Percentiles rank a stretch among this genome's conserved stretches.
Conservation (phyloP, 176 grass and related monocot species). For the Olyra latifolia region DNA sequence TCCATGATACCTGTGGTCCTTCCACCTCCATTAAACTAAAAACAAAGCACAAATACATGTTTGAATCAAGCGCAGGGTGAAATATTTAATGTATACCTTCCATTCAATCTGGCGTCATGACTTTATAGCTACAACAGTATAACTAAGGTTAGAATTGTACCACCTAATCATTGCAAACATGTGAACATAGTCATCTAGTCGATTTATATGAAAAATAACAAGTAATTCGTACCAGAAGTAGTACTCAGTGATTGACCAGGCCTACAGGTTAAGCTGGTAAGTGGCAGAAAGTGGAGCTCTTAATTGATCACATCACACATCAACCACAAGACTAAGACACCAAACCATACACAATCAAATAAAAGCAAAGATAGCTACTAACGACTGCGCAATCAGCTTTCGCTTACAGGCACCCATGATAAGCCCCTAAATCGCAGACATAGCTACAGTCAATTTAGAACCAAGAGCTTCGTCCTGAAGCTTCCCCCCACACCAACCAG, state of each 20-base stretch:
- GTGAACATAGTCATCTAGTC: background rate
- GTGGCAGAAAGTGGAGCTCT: background rate
- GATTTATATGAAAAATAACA: background rate
- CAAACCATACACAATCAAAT: conserved; percentile 11
- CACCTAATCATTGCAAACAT: background rate
- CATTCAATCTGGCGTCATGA: background rate
- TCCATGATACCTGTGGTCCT: conserved; percentile 36
- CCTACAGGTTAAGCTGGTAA: background rate
- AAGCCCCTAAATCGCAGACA: background rate
- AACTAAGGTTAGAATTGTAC: background rate
- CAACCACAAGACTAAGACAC: conserved; percentile 25
- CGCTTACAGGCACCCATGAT: conserved; percentile 11
- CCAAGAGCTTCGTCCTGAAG: conserved; percentile 23
- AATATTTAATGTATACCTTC: background rate
- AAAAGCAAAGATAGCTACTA: conserved; percentile 9
- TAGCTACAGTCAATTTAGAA: background rate
- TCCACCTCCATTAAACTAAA: conserved; percentile 41
- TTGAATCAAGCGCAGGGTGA: conserved; percentile 6
- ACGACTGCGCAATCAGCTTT: conserved; percentile 16
- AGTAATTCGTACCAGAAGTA: background rate
- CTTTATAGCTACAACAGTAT: background rate
- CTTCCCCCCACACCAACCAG: conserved; percentile 7
- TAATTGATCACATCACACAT: conserved; percentile 25
- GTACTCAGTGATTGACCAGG: background rate
- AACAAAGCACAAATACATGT: conserved; percentile 8